Percentiles rank a stretch among this genome's conserved stretches.
Conservation (phyloP, 345 rosid genomes). For the Eucalyptus marginata region DNA sequence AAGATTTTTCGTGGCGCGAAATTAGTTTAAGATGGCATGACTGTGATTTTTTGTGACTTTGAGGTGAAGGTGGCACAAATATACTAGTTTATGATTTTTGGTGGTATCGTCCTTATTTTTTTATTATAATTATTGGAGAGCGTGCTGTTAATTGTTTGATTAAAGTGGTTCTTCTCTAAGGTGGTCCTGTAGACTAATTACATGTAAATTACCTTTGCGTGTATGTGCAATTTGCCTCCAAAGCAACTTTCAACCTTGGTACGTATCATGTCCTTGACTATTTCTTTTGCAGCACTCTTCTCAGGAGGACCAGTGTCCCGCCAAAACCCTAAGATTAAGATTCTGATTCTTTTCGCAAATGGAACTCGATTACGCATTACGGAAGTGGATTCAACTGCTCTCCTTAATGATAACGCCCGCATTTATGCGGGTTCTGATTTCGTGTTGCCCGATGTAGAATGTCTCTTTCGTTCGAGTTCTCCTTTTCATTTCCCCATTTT, state of each 20-base stretch:
- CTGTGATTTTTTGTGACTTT: background rate
- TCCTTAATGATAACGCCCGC: background rate
- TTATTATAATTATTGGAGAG: background rate
- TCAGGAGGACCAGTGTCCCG: background rate
- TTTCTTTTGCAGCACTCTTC: background rate
- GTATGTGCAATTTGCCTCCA: background rate
- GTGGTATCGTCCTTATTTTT: rapidly evolving
- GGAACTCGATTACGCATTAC: background rate
- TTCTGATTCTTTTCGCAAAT: background rate
- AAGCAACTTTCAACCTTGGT: background rate
- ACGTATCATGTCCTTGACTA: background rate
- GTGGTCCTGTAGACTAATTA: background rate
- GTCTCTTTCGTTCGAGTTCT: background rate
- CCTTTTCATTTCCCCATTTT: background rate
- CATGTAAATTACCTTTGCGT: background rate
- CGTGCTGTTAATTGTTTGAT: background rate
- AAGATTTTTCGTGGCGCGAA: rapidly evolving
- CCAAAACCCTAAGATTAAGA: background rate
- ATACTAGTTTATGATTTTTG: background rate
- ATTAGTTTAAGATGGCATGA: rapidly evolving
- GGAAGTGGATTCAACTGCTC: background rate
- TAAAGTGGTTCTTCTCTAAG: background rate
- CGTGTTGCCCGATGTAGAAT: background rate
- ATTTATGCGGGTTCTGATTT: background rate
- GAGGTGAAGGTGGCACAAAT: rapidly evolving